A percentile compares a stretch with the other conserved stretches of the same genome.
phyloP scores from a whole-genome alignment of 331 rosid genomes.

The Quercus phellos region DNA sequence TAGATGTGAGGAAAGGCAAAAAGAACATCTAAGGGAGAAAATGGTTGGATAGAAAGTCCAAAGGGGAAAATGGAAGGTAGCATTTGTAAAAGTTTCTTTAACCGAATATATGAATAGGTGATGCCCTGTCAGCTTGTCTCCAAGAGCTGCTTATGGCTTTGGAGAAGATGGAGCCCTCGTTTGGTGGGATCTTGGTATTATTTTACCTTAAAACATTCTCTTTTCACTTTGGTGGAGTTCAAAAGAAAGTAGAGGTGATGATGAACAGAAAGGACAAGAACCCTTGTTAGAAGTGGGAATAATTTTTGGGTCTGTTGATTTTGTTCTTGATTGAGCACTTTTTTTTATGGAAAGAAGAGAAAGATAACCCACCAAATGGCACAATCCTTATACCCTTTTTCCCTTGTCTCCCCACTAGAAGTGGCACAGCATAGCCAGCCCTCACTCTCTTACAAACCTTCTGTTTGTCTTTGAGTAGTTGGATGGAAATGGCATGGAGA shows the following conservation, averaged over 20 bases:
- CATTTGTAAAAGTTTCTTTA: constrained; percentile 20
- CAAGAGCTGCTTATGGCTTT: constrained; percentile 22
- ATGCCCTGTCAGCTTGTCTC: constrained; percentile 32
- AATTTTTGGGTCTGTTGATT: not conserved
- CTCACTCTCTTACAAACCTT: constrained; percentile 1
- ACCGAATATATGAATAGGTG: constrained; percentile 30
- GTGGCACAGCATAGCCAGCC: not conserved
- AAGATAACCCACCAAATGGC: constrained; percentile 11
- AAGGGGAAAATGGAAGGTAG: constrained; percentile 23
- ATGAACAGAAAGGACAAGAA: not conserved
- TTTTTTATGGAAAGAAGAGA: constrained; percentile 5
- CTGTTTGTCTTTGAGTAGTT: constrained; percentile 29
- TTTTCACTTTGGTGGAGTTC: not conserved
- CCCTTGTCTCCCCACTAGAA: constrained; percentile 11
- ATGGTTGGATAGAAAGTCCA: constrained; percentile 25
- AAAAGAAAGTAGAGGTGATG: not conserved
- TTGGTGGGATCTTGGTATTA: constrained; percentile 24
- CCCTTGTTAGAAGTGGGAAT: not conserved
- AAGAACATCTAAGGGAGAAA: constrained; percentile 18
- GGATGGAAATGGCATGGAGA: constrained; percentile 23
- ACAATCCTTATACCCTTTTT: constrained; percentile 13
- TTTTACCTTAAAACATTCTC: constrained; percentile 6
- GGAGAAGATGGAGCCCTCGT: constrained; percentile 41
- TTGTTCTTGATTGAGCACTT: not conserved
- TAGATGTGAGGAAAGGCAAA: constrained; percentile 17